These are phyloP conservation scores for Aspergillus ochraceus DNA, from an alignment of 2,329 filamentous ascomycete species.

Conservation along the genomic window DNA sequence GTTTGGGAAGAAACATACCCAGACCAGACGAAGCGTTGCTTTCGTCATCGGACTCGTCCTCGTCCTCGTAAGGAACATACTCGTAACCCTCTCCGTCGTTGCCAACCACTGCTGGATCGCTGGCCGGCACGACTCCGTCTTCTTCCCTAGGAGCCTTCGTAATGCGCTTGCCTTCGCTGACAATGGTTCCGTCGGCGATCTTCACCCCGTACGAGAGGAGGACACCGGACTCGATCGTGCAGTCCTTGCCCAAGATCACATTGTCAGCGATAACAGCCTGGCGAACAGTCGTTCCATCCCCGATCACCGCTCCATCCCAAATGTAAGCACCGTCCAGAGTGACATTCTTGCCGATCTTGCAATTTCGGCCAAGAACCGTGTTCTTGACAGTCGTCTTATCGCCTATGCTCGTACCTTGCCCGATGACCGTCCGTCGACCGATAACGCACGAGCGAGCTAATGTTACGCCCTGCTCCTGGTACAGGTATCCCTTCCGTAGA, in stretches of 20 bases:
- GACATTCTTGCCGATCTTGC: constrained; percentile 83
- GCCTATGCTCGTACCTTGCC: constrained; percentile 72
- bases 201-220: constrained; percentile 77
- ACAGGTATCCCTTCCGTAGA: constrained; percentile 67
- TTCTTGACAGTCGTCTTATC: constrained; percentile 68
- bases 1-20: constrained; percentile 24
- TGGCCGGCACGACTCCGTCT: constrained; percentile 41
- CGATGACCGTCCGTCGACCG: constrained; percentile 70
- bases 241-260: constrained; percentile 69
- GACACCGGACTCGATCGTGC: constrained; percentile 68
- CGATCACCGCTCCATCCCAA: constrained; percentile 80
- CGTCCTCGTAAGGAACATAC: constrained; percentile 66
- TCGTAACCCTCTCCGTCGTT: constrained; percentile 61
- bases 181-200: constrained; percentile 61
- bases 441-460: constrained; percentile 72
- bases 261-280: constrained; percentile 75
- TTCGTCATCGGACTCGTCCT: constrained; percentile 64
- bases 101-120: constrained; percentile 58
- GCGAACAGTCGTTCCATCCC: constrained; percentile 69
- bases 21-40: constrained; percentile 54
- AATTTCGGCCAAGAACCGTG: constrained; percentile 80
- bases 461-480: constrained; percentile 75
- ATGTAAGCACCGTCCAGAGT: constrained; percentile 77
- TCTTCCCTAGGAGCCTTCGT: constrained; percentile 48
- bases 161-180: constrained; percentile 43